A percentile compares a stretch with the other conserved stretches of the same genome.
Evolutionary conservation across 2,329 filamentous ascomycete genomes (phyloP).

Genomic region (Metarhizium album): DNA sequence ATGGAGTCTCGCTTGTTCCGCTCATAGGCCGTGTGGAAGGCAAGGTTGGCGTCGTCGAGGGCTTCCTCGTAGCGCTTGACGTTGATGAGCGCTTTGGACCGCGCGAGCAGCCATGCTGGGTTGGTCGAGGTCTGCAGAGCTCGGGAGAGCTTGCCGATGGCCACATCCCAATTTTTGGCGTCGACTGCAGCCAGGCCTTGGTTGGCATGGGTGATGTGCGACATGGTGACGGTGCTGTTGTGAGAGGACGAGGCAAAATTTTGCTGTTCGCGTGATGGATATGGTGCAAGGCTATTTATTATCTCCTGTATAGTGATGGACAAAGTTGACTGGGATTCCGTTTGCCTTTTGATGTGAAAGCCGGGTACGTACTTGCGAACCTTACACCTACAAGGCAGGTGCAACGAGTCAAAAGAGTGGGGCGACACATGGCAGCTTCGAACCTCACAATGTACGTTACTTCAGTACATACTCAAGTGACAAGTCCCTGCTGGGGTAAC

Average conservation of each 20-base stretch:
- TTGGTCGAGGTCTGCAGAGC: slow-evolving; percentile 58
- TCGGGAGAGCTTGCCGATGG: slow-evolving; percentile 55
- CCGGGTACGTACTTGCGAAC: no score
- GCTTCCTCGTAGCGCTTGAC: slow-evolving; percentile 50
- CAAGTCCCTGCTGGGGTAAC: no score
- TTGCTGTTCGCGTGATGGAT: not conserved
- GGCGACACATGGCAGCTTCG: no score
- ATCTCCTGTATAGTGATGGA: no score
- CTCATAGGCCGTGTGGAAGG: slow-evolving; percentile 48
- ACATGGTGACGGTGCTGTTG: slow-evolving; percentile 30
- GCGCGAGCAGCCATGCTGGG: slow-evolving; percentile 70
- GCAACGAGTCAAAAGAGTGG: no score
- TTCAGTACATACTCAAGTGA: no score
- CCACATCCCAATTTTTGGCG: slow-evolving; percentile 52
- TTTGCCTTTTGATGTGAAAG: no score
- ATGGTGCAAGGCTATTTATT: no score
- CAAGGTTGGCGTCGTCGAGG: slow-evolving; percentile 58
- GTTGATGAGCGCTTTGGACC: slow-evolving; percentile 68
- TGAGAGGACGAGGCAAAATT: not conserved
- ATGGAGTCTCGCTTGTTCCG: slow-evolving; percentile 69
- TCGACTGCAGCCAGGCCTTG: slow-evolving; percentile 57
- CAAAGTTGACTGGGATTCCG: no score
- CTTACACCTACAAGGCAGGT: no score
- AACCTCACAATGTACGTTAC: no score
- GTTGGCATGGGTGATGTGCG: slow-evolving; percentile 37